Conservation (phyloP, 2,329 filamentous ascomycete species). For the Aschersonia sp. region DNA sequence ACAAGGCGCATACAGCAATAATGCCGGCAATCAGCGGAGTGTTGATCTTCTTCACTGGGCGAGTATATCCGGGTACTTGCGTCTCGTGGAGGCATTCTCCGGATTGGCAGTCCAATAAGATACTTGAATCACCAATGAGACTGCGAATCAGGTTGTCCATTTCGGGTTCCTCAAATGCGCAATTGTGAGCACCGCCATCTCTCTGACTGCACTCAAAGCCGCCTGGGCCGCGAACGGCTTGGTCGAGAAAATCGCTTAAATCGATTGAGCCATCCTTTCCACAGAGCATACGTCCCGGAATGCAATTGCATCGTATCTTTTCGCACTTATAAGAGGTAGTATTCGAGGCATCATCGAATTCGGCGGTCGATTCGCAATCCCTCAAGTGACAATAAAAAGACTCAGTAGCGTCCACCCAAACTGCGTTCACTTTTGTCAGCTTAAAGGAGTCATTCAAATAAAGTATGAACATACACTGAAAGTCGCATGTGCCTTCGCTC, state of each 20-base stretch:
- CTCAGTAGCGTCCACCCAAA: conserved; percentile 89
- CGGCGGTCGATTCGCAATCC: conserved; percentile 59
- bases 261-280: conserved; percentile 85
- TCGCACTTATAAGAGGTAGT: conserved; percentile 75
- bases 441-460: not conserved
- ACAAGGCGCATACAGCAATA: conserved; percentile 73
- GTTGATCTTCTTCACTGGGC: conserved; percentile 88
- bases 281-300: conserved; percentile 85
- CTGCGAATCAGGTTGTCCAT: conserved; percentile 83
- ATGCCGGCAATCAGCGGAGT: conserved; percentile 89
- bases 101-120: conserved; percentile 64
- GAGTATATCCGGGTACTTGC: conserved; percentile 79
- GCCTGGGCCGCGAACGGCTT: conserved; percentile 77
- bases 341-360: conserved; percentile 58
- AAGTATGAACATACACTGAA: conserved; percentile 57
- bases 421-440: conserved; percentile 23
- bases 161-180: conserved; percentile 76
- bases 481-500: conserved; percentile 67
- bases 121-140: conserved; percentile 86
- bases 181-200: conserved; percentile 48
- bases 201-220: conserved; percentile 61
- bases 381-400: conserved; percentile 92
- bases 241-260: conserved; percentile 72
- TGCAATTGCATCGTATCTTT: conserved; percentile 73
- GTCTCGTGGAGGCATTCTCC: conserved; percentile 91